A percentile compares a stretch with the other conserved stretches of the same genome.
Conservation (phyloP, 2,329 filamentous ascomycete genomes). For the Neurospora crassa region DNA sequence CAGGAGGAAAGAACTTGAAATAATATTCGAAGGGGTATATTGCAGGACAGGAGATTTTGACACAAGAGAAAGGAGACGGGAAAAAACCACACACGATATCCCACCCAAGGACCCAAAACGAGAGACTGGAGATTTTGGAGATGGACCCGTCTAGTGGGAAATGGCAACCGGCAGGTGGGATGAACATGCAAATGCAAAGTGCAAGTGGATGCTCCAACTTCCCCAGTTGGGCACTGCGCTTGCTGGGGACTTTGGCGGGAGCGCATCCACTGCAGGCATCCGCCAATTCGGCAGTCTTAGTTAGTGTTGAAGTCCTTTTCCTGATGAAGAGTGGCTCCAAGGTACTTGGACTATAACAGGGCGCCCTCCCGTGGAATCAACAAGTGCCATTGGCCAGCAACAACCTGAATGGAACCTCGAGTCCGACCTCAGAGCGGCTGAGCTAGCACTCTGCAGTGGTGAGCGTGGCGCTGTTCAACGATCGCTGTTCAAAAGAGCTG, state of each 20-base stretch:
- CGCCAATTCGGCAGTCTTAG: neutral
- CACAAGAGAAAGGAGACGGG: neutral
- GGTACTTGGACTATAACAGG: neutral
- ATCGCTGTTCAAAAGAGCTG: neutral
- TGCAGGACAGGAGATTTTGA: neutral
- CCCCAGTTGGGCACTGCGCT: neutral
- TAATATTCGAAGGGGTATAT: neutral
- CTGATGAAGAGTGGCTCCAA: accelerated
- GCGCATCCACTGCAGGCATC: neutral
- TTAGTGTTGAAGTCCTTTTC: neutral
- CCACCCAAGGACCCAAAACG: neutral
- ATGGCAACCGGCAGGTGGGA: neutral
- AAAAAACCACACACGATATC: neutral
- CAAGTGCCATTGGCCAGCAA: neutral
- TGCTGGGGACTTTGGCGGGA: neutral
- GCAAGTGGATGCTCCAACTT: slow-evolving; percentile 4
- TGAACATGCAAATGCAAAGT: neutral
- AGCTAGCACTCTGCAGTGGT: neutral
- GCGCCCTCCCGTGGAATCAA: neutral
- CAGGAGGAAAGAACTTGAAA: too few relatives aligned
- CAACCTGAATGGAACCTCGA: neutral
- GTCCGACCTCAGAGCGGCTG: neutral
- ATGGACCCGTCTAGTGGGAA: neutral
- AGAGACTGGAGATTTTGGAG: neutral
- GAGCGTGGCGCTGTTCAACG: neutral